phyloP scores from a whole-genome alignment of 2,329 filamentous ascomycete species.

The Ophiocordyceps unilateralis region DNA sequence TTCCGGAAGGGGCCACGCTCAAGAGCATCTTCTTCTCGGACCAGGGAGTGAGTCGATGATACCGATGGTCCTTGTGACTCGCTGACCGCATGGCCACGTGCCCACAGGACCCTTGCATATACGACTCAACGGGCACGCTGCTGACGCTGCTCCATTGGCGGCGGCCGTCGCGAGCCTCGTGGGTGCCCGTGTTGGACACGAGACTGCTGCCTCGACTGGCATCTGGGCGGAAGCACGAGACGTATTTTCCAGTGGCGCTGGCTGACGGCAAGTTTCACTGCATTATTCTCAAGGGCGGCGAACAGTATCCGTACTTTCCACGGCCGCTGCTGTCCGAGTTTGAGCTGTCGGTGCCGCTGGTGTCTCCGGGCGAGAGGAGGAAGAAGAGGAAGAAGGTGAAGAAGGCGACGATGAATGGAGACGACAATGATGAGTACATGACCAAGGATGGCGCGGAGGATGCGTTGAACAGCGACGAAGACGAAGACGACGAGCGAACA shows the following conservation, averaged over 20 bases:
- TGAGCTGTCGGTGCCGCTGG: conserved; percentile 71
- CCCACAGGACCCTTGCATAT: conserved; percentile 74
- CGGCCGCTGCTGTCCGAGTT: conserved; percentile 84
- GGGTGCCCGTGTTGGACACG: conserved; percentile 88
- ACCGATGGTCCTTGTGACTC: background rate
- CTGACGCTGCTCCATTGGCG: conserved; percentile 86
- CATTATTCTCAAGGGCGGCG: conserved; percentile 93
- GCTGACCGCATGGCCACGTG: too few relatives aligned
- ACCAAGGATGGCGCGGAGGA: conserved; percentile 17
- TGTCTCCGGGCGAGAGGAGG: conserved; percentile 23
- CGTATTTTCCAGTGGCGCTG: conserved; percentile 90
- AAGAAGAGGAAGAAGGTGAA: conserved; percentile 16
- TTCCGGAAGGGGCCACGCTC: conserved; percentile 56
- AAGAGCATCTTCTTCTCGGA: conserved; percentile 85
- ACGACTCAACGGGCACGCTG: conserved; percentile 80
- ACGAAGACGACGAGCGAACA: conserved; percentile 26
- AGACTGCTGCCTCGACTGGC: conserved; percentile 66
- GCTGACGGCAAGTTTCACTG: conserved; percentile 89
- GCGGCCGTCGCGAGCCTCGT: conserved; percentile 64
- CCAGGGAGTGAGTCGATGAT: conserved; percentile 46
- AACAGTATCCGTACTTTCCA: conserved; percentile 85
- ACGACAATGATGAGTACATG: conserved; percentile 15
- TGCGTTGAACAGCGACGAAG: conserved; percentile 3
- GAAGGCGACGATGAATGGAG: conserved; percentile 12
- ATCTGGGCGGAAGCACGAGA: conserved; percentile 70